These are phyloP conservation scores for Fusarium xylarioides DNA, from an alignment of 2,329 filamentous ascomycete genomes.

Conservation along the genomic window DNA sequence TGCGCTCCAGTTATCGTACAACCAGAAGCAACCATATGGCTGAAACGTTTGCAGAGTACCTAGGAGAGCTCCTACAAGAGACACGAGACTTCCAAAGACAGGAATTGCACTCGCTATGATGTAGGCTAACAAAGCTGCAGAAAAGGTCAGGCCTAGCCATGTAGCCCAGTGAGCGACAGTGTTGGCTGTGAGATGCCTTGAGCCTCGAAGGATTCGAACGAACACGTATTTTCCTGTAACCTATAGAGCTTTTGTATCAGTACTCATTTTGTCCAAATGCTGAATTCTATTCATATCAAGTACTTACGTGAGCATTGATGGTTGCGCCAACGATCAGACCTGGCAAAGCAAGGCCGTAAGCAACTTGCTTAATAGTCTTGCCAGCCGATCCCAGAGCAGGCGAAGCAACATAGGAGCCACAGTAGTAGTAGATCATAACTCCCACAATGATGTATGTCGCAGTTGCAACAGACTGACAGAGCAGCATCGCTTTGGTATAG, in stretches of 20 bases:
- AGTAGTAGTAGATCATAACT: conserved; percentile 56
- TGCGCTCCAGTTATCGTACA: conserved; percentile 42
- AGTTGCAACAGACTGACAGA: conserved; percentile 43
- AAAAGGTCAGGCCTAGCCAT: conserved; percentile 44
- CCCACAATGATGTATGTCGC: conserved; percentile 48
- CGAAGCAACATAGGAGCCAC: conserved; percentile 57
- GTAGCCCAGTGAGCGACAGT: conserved; percentile 43
- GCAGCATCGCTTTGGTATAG: conserved; percentile 41
- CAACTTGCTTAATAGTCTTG: conserved; percentile 52
- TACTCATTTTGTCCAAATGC: neutral
- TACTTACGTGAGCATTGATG: conserved; percentile 41
- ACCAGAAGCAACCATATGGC: conserved; percentile 44
- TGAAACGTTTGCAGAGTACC: conserved; percentile 45
- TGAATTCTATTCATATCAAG: neutral
- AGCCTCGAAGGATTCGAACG: conserved; percentile 40
- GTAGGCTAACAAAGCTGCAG: conserved; percentile 42
- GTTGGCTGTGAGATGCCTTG: conserved; percentile 44
- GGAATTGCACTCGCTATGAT: conserved; percentile 38
- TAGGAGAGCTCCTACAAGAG: conserved; percentile 44
- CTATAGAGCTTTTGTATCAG: neutral
- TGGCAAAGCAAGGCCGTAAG: conserved; percentile 51
- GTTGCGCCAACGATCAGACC: conserved; percentile 41
- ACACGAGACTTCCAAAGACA: conserved; percentile 44
- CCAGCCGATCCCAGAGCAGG: conserved; percentile 59
- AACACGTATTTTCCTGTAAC: conserved; percentile 28